A percentile compares a stretch with the other conserved stretches of the same genome.
Conservation (phyloP, 2,329 filamentous ascomycete genomes). For the Cladosporium austrohemisphaericum region DNA sequence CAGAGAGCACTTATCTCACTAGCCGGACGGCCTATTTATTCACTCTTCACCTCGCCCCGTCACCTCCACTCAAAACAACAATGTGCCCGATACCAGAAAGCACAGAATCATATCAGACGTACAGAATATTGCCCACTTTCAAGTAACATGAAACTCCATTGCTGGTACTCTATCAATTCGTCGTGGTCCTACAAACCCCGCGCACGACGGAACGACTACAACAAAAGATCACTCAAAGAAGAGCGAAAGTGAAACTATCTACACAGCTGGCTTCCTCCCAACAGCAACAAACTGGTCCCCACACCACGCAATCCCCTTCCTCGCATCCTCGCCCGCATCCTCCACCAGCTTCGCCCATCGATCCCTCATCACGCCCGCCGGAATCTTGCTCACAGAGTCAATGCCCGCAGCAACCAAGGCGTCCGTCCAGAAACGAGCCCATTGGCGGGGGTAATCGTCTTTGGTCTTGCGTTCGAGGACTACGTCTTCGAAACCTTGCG, state of each 20-base stretch:
- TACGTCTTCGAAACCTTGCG: constrained; percentile 1
- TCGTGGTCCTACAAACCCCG: too few species aligned
- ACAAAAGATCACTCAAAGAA: too few species aligned
- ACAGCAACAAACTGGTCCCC: constrained; percentile 9
- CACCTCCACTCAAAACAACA: too few species aligned
- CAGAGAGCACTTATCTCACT: too few species aligned
- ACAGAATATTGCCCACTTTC: too few species aligned
- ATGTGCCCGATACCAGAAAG: too few species aligned
- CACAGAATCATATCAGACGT: too few species aligned
- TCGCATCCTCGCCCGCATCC: constrained; percentile 7
- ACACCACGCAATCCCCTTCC: constrained; percentile 9
- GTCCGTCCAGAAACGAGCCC: constrained; percentile 7
- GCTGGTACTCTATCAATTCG: too few species aligned
- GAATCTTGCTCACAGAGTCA: constrained; percentile 4
- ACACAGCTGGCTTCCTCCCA: background rate
- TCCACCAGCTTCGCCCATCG: background rate
- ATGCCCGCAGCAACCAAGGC: constrained; percentile 8
- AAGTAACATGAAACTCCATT: too few species aligned
- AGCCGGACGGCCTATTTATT: too few species aligned
- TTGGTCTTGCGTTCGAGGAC: background rate
- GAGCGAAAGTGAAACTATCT: background rate
- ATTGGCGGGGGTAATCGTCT: background rate
- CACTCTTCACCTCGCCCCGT: too few species aligned
- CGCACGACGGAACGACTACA: too few species aligned
- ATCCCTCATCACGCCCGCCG: constrained; percentile 1